phyloP scores from a whole-genome alignment of 164 flowering plant genomes.

The Litsea cubeba region DNA sequence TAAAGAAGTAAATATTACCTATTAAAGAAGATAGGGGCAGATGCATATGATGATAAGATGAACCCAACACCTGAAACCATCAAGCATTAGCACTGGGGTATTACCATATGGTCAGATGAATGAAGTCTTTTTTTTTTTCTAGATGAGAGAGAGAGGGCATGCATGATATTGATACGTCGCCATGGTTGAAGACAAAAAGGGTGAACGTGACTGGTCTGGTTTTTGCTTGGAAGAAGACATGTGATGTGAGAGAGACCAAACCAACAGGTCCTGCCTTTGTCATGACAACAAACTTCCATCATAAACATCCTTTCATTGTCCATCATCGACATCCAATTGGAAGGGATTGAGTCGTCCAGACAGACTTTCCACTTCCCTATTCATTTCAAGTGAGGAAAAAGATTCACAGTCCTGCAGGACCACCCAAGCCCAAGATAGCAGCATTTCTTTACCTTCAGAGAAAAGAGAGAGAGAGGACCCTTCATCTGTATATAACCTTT shows the following conservation, averaged over 20 bases:
- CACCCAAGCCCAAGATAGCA: background rate
- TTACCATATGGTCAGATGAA: too few relatives aligned
- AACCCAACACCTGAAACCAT: too few relatives aligned
- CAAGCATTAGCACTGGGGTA: too few relatives aligned
- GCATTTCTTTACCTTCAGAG: too few relatives aligned
- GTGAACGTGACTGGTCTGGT: background rate
- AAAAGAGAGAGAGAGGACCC: too few relatives aligned
- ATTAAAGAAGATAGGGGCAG: too few relatives aligned
- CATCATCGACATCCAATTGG: background rate
- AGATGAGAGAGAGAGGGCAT: too few relatives aligned
- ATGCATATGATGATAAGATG: too few relatives aligned
- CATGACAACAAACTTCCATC: background rate
- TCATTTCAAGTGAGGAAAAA: constrained; percentile 2
- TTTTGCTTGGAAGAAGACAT: background rate
- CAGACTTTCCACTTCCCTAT: constrained; percentile 1
- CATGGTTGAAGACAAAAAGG: background rate
- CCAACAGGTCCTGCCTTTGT: background rate
- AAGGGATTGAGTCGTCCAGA: background rate
- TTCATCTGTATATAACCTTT: too few relatives aligned
- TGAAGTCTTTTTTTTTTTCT: too few relatives aligned
- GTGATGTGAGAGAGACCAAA: background rate
- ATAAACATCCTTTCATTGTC: background rate
- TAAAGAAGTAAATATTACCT: too few relatives aligned
- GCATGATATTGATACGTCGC: background rate
- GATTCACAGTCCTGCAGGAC: background rate